Conservation (phyloP, 1,139 yeast genomes). For the Saccharomycopsis hybrid region DNA sequence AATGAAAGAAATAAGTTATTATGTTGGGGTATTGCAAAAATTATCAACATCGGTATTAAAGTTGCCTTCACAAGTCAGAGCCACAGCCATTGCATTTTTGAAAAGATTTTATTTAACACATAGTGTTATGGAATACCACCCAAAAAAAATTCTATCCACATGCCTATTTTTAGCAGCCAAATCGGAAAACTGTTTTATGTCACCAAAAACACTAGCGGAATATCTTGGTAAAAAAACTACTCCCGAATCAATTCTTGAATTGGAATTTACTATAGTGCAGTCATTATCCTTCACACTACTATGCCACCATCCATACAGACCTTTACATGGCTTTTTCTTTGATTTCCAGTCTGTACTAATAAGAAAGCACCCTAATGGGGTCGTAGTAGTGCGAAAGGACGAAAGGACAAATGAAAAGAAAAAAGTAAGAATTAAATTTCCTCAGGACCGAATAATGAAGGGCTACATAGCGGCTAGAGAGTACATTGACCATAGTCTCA, state of each 20-base stretch:
- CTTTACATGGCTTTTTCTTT: slow-evolving; percentile 85
- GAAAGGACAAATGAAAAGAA: slow-evolving; percentile 10
- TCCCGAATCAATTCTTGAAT: slow-evolving; percentile 56
- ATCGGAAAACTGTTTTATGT: slow-evolving; percentile 82
- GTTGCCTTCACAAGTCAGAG: slow-evolving; percentile 61
- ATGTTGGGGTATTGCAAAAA: slow-evolving; percentile 64
- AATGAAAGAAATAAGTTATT: slow-evolving; percentile 54
- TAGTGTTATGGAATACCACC: slow-evolving; percentile 82
- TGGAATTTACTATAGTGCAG: slow-evolving; percentile 73
- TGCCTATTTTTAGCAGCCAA: slow-evolving; percentile 89
- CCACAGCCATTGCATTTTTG: slow-evolving; percentile 82
- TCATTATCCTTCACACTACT: slow-evolving; percentile 70
- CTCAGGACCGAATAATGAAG: slow-evolving; percentile 39
- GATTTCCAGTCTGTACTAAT: slow-evolving; percentile 68
- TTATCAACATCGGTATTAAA: slow-evolving; percentile 44
- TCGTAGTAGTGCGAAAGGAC: slow-evolving; percentile 14
- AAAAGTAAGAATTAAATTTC: slow-evolving; percentile 24
- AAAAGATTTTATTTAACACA: slow-evolving; percentile 72
- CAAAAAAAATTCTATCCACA: slow-evolving; percentile 75
- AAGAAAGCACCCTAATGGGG: slow-evolving; percentile 17
- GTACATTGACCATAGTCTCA: slow-evolving; percentile 55
- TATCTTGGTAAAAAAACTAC: slow-evolving; percentile 52
- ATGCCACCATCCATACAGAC: slow-evolving; percentile 83
- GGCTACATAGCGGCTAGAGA: slow-evolving; percentile 65
- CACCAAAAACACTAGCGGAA: slow-evolving; percentile 74